Conservation (phyloP, 2,329 filamentous ascomycete genomes). For the Exophiala xenobiotica region DNA sequence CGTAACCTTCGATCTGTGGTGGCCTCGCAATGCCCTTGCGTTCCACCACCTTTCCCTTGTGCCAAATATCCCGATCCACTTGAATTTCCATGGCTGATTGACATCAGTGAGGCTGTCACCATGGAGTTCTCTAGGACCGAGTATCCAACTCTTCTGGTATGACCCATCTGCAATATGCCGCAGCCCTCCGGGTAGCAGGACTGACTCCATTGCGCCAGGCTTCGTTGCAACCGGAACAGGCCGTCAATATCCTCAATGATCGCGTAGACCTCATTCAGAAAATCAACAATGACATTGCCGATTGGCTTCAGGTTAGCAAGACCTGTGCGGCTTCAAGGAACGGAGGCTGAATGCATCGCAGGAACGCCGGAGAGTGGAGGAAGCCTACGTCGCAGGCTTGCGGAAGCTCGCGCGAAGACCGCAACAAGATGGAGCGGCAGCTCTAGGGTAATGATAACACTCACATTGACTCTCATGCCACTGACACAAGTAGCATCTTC, state of each 20-base stretch:
- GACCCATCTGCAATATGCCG: slow-evolving; percentile 37
- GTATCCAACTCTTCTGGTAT: slow-evolving; percentile 92
- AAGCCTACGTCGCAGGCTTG: slow-evolving; percentile 79
- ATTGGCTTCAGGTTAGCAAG: slow-evolving; percentile 82
- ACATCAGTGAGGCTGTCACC: slow-evolving; percentile 6
- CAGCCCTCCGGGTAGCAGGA: slow-evolving; percentile 17
- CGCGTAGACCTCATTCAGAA: slow-evolving; percentile 83
- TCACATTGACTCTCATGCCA: too few species aligned
- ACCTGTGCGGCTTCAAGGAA: slow-evolving; percentile 6
- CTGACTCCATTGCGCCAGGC: slow-evolving; percentile 54
- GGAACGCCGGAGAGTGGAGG: slow-evolving; percentile 91
- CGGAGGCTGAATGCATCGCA: slow-evolving; percentile 42
- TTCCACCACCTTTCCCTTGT: not conserved
- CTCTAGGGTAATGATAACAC: slow-evolving; percentile 71
- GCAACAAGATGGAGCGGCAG: slow-evolving; percentile 71
- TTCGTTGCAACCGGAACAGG: slow-evolving; percentile 75
- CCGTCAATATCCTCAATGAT: slow-evolving; percentile 77
- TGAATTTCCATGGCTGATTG: slow-evolving; percentile 14
- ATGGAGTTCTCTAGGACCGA: slow-evolving; percentile 58
- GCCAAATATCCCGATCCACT: not conserved
- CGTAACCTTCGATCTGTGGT: not conserved
- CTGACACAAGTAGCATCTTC: slow-evolving; percentile 66
- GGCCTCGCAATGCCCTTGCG: slow-evolving; percentile 1
- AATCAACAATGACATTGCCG: slow-evolving; percentile 86
- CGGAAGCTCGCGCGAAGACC: slow-evolving; percentile 75